Evolutionary conservation across 257 asterid species (phyloP), one percentile per base, ranked within the genome.

Genomic region (Capsicum baccatum): DNA sequence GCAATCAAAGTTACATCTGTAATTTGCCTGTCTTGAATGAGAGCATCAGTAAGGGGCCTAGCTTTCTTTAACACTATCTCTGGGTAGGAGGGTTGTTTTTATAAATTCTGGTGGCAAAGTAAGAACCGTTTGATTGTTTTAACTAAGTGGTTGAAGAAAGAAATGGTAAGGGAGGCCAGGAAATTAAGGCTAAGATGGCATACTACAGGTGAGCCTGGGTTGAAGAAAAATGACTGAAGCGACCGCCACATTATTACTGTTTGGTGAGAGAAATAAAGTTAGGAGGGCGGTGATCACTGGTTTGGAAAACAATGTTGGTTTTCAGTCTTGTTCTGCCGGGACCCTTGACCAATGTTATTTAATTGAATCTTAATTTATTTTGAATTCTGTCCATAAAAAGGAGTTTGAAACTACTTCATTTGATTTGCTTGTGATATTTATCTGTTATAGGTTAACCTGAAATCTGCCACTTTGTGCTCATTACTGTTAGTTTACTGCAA

Each of bases 181-280:
- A 6, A 48, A 12, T 50, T 0, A 17, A n/a, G 11, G 19, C 80
- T 6, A 19, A 74, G 48, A 13, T 12, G 12, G 48, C 35, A 12
- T 67, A 67, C 19, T 48, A 35, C 1, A 67, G 4, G 62, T 76
- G 47, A 76, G 47, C 26, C 47, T 13, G 15, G 42, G 12, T 73
- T 48, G 80, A 47, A 73, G 37, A 47, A 71, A 71, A n/a, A 47
- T 73, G 12, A 19, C 59, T 48, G 81, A 52, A 74, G 62, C 39
- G 21, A 3, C 12, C 2, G 3, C 12, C 50, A 3, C 19, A 48
- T 21, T 11, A 16, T 21, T 50, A 50, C 33, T 26, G 59, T 47
- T n/a, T 19, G 55, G 42, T 47, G 6, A 19, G 4, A 3, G 16
- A 48, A 50, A 48, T 3, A 50, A 74, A 12, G 19, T 50, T 47